A percentile compares a stretch with the other conserved stretches of the same genome.
Evolutionary conservation across 2,329 filamentous ascomycete species (phyloP).

Genomic region (Rugonectria rugulosa): DNA sequence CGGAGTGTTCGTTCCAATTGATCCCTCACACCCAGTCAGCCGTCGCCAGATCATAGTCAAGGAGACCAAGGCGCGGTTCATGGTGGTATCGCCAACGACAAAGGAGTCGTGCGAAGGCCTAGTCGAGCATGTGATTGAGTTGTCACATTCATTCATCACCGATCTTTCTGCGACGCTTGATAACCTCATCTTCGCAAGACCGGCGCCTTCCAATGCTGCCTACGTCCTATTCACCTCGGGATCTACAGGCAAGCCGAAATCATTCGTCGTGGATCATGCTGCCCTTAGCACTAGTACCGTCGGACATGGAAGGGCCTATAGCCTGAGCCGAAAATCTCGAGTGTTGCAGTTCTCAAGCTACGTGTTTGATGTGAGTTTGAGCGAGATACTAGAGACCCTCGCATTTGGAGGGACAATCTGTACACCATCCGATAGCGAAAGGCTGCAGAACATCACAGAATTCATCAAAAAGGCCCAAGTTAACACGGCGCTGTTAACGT

Average conservation of each 20-base stretch:
- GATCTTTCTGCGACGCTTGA: neutral
- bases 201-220: neutral
- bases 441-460: slow-evolving; percentile 21
- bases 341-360: slow-evolving; percentile 40
- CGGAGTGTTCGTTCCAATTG: slow-evolving; percentile 41
- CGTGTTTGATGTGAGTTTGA: slow-evolving; percentile 48
- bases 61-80: neutral
- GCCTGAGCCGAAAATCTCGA: slow-evolving; percentile 9
- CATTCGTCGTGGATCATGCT: slow-evolving; percentile 47
- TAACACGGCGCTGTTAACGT: neutral
- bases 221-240: slow-evolving; percentile 63
- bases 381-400: slow-evolving; percentile 49
- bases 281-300: slow-evolving; percentile 3
- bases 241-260: slow-evolving; percentile 62
- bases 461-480: neutral
- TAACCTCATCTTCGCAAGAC: neutral
- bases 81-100: neutral
- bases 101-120: neutral
- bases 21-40: slow-evolving; percentile 46
- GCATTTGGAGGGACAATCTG: slow-evolving; percentile 48
- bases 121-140: neutral
- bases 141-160: neutral
- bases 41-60: slow-evolving; percentile 3
- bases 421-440: slow-evolving; percentile 47
- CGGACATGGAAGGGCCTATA: neutral